A percentile compares a stretch with the other conserved stretches of the same genome.
Conservation (phyloP, 129 eudicot species). For the Calendula officinalis region DNA sequence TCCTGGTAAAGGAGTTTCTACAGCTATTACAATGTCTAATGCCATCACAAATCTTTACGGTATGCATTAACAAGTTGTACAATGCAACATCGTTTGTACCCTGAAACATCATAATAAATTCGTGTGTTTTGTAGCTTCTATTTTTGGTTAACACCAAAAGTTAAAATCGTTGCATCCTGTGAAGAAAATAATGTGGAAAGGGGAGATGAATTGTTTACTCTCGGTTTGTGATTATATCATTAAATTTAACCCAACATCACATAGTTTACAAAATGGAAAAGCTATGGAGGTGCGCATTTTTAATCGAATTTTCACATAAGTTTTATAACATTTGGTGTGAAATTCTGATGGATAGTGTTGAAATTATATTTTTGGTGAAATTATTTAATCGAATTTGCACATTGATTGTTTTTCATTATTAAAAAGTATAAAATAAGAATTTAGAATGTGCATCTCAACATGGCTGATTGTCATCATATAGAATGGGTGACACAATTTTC, state of each 20-base stretch:
- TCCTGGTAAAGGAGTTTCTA: conserved; percentile 88
- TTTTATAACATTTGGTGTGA: conserved; percentile 3
- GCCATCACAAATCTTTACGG: conserved; percentile 92
- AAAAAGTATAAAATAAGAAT: too few relatives aligned
- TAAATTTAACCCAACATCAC: conserved; percentile 56
- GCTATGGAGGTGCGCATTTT: conserved; percentile 56
- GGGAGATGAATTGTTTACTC: conserved; percentile 87
- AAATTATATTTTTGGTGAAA: conserved; percentile 70
- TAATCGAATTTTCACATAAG: background rate
- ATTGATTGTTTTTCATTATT: too few relatives aligned
- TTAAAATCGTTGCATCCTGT: conserved; percentile 74
- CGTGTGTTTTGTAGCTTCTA: conserved; percentile 49
- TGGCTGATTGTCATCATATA: too few relatives aligned
- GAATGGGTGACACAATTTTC: too few relatives aligned
- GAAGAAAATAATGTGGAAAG: conserved; percentile 80
- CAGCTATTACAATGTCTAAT: conserved; percentile 80
- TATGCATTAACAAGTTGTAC: conserved; percentile 22
- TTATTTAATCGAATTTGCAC: too few relatives aligned
- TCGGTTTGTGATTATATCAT: conserved; percentile 87
- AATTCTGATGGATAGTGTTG: background rate
- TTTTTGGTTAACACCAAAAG: conserved; percentile 76
- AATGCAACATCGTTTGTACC: background rate
- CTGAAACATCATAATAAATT: background rate
- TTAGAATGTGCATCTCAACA: too few relatives aligned
- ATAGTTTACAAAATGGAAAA: conserved; percentile 61